Percentiles rank a stretch among this genome's conserved stretches.
Evolutionary conservation across 106 monocot species (phyloP).

Genomic region (Dendrobium catenatum): DNA sequence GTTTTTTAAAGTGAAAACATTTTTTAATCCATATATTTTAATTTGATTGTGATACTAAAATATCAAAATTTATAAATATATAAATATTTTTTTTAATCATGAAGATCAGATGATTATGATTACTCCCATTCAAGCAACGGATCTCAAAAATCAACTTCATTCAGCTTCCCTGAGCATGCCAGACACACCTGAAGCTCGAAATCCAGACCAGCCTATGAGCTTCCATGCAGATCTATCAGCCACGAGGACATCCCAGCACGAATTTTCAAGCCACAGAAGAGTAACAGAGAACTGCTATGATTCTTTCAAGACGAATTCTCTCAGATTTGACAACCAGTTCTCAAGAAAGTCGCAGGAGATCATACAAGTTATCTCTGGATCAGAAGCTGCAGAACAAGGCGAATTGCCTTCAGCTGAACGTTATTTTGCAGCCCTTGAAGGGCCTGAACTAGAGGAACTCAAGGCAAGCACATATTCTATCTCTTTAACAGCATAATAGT

Average conservation of each 20-base stretch:
- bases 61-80: no score
- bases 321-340: not conserved
- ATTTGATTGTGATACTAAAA: no score
- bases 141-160: not conserved
- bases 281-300: not conserved
- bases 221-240: not conserved
- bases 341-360: not conserved
- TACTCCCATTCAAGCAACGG: not conserved
- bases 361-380: not conserved
- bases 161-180: not conserved
- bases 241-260: not conserved
- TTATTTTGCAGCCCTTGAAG: slow-evolving; percentile 59
- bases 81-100: no score
- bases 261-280: not conserved
- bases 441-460: slow-evolving; percentile 60
- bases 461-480: slow-evolving; percentile 20
- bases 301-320: not conserved
- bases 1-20: no score
- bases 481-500: not conserved
- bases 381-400: slow-evolving; percentile 12
- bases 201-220: not conserved
- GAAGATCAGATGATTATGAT: no score
- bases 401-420: slow-evolving; percentile 38
- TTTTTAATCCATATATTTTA: no score
- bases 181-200: not conserved